These are phyloP conservation scores for Ustanciosporium gigantosporum DNA, from an alignment of 1,284 basidiomycete species.

Conservation along the genomic window DNA sequence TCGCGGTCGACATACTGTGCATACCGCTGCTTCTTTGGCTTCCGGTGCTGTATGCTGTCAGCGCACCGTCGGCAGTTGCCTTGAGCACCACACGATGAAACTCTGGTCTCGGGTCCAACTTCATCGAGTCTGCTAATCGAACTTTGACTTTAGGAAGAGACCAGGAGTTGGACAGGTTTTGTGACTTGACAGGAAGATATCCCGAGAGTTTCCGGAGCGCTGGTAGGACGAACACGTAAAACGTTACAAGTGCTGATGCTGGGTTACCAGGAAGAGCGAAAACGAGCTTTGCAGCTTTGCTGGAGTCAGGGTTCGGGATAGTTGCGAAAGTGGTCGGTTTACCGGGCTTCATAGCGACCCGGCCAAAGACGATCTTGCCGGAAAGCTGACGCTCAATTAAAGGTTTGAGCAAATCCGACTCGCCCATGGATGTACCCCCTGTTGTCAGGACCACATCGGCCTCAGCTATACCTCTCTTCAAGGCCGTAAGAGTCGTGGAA, in stretches of 20 bases:
- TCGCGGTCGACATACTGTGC: conserved; percentile 55
- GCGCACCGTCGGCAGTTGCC: conserved; percentile 61
- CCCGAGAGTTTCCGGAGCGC: conserved; percentile 70
- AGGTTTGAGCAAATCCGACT: conserved; percentile 81
- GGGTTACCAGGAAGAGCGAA: conserved; percentile 89
- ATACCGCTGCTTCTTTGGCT: conserved; percentile 49
- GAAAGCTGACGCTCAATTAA: conserved; percentile 77
- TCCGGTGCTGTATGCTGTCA: conserved; percentile 68
- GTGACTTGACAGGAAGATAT: not conserved
- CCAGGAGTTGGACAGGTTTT: conserved; percentile 60
- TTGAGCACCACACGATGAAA: conserved; percentile 76
- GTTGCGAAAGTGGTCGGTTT: conserved; percentile 77
- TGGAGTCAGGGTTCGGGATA: conserved; percentile 55
- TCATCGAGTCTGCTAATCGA: conserved; percentile 69
- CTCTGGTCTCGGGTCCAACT: conserved; percentile 74
- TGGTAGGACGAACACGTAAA: conserved; percentile 81
- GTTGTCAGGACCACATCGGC: conserved; percentile 81
- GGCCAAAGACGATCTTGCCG: conserved; percentile 78
- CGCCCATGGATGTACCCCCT: conserved; percentile 87
- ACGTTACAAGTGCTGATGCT: conserved; percentile 83
- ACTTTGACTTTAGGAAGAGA: conserved; percentile 72
- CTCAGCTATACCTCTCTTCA: conserved; percentile 67
- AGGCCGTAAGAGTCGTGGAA: conserved; percentile 68
- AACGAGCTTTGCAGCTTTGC: conserved; percentile 62
- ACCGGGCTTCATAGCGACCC: conserved; percentile 66